Conservation (phyloP, 1,139 yeast genomes). For the Pneumocystis sp. region DNA sequence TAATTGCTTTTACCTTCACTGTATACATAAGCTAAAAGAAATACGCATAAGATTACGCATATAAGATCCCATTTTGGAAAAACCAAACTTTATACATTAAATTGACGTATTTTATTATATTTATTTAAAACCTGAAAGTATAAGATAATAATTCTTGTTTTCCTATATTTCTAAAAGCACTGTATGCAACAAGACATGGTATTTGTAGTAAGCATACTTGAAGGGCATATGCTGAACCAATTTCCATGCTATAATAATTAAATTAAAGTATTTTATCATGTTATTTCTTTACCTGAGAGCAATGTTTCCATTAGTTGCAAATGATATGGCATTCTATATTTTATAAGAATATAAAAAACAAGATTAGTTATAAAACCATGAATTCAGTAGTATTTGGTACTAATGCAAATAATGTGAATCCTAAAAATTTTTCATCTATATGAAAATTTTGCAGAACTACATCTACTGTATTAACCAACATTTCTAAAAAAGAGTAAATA, state of each 20-base stretch:
- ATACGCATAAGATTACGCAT: constrained; percentile 72
- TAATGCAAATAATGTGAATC: constrained; percentile 83
- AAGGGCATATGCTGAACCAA: constrained; percentile 92
- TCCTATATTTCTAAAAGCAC: constrained; percentile 34
- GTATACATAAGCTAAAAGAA: constrained; percentile 79
- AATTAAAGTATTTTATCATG: constrained; percentile 8
- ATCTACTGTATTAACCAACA: constrained; percentile 85
- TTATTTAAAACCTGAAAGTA: constrained; percentile 14
- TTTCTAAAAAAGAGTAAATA: constrained; percentile 31
- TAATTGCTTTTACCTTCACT: constrained; percentile 95
- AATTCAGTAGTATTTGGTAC: constrained; percentile 97
- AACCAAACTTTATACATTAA: constrained; percentile 42
- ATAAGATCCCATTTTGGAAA: constrained; percentile 95
- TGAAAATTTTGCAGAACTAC: constrained; percentile 63
- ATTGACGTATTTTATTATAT: constrained; percentile 30
- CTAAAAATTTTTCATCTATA: constrained; percentile 77
- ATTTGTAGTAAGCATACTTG: constrained; percentile 93
- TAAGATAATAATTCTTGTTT: constrained; percentile 16
- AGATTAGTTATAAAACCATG: constrained; percentile 22
- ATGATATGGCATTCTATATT: constrained; percentile 66
- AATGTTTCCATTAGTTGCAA: constrained; percentile 90
- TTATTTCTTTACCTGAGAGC: constrained; percentile 34
- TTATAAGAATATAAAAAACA: not conserved
- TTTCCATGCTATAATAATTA: constrained; percentile 55
- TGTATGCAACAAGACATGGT: constrained; percentile 73